These are phyloP conservation scores for Boletus bicolor DNA, from an alignment of 768 basidiomycete genomes.

Conservation along the genomic window DNA sequence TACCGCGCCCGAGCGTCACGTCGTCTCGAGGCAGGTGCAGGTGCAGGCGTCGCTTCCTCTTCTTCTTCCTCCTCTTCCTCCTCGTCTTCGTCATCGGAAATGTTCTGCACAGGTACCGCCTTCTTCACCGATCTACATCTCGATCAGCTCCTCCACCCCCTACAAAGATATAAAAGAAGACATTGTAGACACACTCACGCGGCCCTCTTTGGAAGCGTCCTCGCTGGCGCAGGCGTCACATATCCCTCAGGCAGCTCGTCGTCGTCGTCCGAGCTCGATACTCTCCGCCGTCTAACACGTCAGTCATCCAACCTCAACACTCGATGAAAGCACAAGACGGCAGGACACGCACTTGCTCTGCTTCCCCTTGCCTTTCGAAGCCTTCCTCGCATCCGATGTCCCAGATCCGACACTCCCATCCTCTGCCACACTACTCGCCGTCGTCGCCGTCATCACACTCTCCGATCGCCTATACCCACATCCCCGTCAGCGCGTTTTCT, in stretches of 20 bases:
- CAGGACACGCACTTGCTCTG: no score
- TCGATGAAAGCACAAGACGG: no score
- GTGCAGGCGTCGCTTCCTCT: conserved; percentile 38
- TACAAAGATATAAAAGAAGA: not conserved
- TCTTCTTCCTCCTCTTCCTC: conserved; percentile 40
- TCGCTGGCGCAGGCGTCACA: conserved; percentile 40
- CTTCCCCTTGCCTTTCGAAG: conserved; percentile 10
- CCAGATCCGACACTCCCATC: conserved; percentile 33
- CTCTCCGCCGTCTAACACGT: no score
- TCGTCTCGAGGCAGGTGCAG: conserved; percentile 6
- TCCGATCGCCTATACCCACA: conserved; percentile 49
- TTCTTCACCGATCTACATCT: conserved; percentile 40
- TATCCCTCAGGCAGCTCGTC: conserved; percentile 36
- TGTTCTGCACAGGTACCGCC: conserved; percentile 24
- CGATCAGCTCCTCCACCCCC: not conserved
- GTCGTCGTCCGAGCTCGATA: not conserved
- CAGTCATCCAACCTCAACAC: no score
- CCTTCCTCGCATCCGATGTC: conserved; percentile 20
- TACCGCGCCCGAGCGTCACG: not conserved
- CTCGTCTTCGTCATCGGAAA: conserved; percentile 30
- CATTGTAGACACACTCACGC: conserved; percentile 41
- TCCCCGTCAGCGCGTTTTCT: not conserved
- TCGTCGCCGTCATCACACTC: conserved; percentile 48
- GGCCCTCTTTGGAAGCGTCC: conserved; percentile 54
- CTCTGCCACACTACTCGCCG: conserved; percentile 40